These are phyloP conservation scores for Talaromyces trachyspermus DNA, from an alignment of 495 filamentous ascomycete genomes.

Conservation along the genomic window DNA sequence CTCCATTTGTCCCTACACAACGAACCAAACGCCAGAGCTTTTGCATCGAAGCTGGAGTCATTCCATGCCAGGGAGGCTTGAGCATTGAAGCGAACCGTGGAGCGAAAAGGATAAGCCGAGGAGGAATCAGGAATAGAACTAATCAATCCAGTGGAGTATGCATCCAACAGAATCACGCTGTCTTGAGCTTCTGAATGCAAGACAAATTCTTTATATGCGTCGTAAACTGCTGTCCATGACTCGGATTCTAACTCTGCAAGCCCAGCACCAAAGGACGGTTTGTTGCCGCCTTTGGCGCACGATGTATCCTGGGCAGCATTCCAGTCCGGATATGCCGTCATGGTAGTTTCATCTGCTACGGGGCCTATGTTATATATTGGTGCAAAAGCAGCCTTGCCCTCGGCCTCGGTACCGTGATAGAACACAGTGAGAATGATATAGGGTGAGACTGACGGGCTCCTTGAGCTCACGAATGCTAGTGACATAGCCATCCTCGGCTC, in stretches of 20 bases:
- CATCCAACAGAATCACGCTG: not conserved
- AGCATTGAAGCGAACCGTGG: not conserved
- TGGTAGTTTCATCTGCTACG: not conserved
- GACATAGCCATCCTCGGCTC: slow-evolving; percentile 7
- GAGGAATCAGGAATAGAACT: not conserved
- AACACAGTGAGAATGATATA: slow-evolving; percentile 25
- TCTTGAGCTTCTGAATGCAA: not conserved
- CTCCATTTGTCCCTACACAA: slow-evolving; percentile 3
- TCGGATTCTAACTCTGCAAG: not conserved
- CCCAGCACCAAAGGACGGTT: not conserved
- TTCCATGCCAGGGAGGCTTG: not conserved
- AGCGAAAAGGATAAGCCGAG: not conserved
- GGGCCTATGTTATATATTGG: not conserved
- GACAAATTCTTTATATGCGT: not conserved
- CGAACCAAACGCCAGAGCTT: not conserved
- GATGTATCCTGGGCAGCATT: not conserved
- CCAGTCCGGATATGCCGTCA: not conserved
- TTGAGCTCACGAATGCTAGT: slow-evolving; percentile 6
- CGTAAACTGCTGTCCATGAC: not conserved
- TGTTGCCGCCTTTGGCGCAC: not conserved
- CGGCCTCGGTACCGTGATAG: slow-evolving; percentile 27
- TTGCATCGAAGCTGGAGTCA: not conserved
- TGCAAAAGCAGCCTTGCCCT: slow-evolving; percentile 22
- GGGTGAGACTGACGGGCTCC: not conserved
- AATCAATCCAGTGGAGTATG: not conserved